Conservation (phyloP, 768 basidiomycete genomes). For the Nidularia sp. region DNA sequence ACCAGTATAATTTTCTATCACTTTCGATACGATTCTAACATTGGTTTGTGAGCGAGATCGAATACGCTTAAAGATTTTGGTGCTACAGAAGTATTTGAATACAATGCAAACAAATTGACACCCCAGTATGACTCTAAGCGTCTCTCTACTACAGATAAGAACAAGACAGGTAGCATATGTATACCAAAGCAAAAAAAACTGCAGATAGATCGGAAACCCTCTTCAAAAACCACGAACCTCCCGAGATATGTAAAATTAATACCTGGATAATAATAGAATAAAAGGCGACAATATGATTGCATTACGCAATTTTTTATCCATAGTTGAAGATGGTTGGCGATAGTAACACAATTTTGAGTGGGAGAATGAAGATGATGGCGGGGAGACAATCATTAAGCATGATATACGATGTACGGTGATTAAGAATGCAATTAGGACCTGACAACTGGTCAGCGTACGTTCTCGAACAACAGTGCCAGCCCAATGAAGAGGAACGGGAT, state of each 20-base stretch:
- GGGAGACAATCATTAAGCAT: background rate
- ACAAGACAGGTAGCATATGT: too few species aligned
- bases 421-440: slow-evolving; percentile 57
- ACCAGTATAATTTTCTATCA: too few species aligned
- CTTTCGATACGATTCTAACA: too few species aligned
- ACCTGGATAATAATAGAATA: slow-evolving; percentile 8
- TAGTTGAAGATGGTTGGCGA: slow-evolving; percentile 3
- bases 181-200: too few species aligned
- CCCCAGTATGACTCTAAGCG: too few species aligned
- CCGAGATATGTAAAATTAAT: slow-evolving; percentile 8
- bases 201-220: too few species aligned
- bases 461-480: slow-evolving; percentile 15
- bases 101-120: too few species aligned
- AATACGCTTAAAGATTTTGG: too few species aligned
- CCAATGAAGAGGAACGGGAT: slow-evolving; percentile 8
- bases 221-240: background rate
- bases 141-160: too few species aligned
- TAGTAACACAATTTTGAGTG: background rate
- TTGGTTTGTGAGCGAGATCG: too few species aligned
- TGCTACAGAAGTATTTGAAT: too few species aligned
- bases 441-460: slow-evolving; percentile 63
- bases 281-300: background rate
- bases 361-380: background rate
- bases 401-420: background rate
- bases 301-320: too few species aligned